A percentile compares a stretch with the other conserved stretches of the same genome.
Conservation (phyloP, 2,329 filamentous ascomycete species). For the Fusarium sp. region DNA sequence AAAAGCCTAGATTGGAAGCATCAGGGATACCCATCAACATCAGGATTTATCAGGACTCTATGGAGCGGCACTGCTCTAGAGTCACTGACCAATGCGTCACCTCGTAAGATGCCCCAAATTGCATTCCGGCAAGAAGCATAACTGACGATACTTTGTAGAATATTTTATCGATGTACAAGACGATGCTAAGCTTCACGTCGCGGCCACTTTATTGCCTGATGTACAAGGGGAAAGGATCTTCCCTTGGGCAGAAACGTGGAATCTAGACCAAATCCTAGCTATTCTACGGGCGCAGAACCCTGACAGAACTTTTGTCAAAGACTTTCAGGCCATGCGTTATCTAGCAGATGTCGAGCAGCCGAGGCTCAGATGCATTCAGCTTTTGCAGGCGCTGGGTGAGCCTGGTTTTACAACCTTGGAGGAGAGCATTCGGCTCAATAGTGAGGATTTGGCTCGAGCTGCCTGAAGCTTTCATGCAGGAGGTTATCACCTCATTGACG, state of each 20-base stretch:
- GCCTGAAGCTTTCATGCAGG: background rate
- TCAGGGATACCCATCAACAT: conserved; percentile 35
- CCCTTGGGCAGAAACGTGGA: conserved; percentile 59
- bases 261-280: conserved; percentile 54
- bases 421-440: background rate
- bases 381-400: background rate
- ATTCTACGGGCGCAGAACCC: conserved; percentile 37
- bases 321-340: conserved; percentile 11
- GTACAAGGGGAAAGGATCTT: conserved; percentile 63
- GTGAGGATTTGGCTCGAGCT: background rate
- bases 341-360: background rate
- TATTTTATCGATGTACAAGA: conserved; percentile 60
- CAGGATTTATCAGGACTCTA: conserved; percentile 18
- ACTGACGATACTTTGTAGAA: conserved; percentile 40
- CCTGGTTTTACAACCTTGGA: background rate
- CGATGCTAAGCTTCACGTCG: conserved; percentile 60
- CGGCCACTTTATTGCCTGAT: conserved; percentile 57
- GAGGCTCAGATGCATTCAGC: background rate
- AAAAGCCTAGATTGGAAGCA: conserved; percentile 22
- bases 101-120: background rate
- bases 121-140: background rate
- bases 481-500: background rate
- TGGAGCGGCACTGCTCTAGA: conserved; percentile 20
- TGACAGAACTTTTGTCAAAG: conserved; percentile 13
- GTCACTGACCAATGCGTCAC: background rate